Conservation (phyloP, 768 basidiomycete genomes). For the Naematelia encephala region DNA sequence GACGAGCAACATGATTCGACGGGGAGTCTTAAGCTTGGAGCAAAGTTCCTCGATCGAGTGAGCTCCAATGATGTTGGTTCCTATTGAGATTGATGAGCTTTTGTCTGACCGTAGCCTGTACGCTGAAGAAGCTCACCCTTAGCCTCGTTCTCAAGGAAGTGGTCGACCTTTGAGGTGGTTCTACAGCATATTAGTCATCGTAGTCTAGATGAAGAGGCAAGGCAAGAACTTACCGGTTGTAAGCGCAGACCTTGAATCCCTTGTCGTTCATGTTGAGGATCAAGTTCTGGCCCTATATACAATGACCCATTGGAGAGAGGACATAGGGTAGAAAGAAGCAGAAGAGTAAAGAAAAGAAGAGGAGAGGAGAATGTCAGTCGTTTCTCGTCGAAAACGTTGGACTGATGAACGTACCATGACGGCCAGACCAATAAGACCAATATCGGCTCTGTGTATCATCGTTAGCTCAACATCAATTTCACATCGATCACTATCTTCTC, state of each 20-base stretch:
- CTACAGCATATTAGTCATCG: constrained; percentile 13
- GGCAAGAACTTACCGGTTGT: constrained; percentile 65
- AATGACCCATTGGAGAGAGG: background rate
- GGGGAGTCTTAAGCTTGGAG: constrained; percentile 86
- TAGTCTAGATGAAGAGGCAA: background rate
- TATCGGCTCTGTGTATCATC: constrained; percentile 69
- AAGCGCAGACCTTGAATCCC: constrained; percentile 93
- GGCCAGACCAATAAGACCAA: constrained; percentile 96
- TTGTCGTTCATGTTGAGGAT: constrained; percentile 99
- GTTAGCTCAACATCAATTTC: constrained; percentile 5
- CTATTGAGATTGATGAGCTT: constrained; percentile 56
- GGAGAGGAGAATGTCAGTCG: constrained; percentile 18
- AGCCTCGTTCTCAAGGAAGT: constrained; percentile 93
- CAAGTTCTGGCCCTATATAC: constrained; percentile 80
- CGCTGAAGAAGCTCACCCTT: constrained; percentile 64
- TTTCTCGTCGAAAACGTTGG: background rate
- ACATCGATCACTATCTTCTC: too few species aligned
- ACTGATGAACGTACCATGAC: constrained; percentile 75
- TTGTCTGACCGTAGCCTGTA: constrained; percentile 1
- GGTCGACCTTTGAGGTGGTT: constrained; percentile 90
- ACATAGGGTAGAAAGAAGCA: constrained; percentile 7
- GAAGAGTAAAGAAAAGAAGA: constrained; percentile 17
- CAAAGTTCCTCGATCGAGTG: constrained; percentile 88
- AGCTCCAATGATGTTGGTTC: constrained; percentile 91
- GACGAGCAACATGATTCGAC: constrained; percentile 97